Conservation (phyloP, 2,329 filamentous ascomycete genomes). For the Coniochaeta pulveracea region DNA sequence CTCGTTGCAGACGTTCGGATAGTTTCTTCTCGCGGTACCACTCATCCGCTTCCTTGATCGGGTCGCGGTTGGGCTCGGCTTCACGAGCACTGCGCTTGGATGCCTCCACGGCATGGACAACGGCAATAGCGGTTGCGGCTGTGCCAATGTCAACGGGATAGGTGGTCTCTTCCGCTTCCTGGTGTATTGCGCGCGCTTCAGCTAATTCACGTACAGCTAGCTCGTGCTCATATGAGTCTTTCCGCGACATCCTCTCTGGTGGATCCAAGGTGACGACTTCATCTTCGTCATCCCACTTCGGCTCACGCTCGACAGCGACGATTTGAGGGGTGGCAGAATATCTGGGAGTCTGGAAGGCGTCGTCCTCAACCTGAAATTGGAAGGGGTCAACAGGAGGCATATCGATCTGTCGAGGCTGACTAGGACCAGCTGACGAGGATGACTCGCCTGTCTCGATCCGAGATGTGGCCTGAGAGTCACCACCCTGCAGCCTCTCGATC, state of each 20-base stretch:
- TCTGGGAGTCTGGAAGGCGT: slow-evolving; percentile 36
- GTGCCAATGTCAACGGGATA: no score
- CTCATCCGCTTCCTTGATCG: slow-evolving; percentile 45
- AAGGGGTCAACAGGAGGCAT: slow-evolving; percentile 36
- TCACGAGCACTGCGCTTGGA: slow-evolving; percentile 1
- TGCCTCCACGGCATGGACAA: slow-evolving; percentile 26
- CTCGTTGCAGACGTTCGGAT: slow-evolving; percentile 40
- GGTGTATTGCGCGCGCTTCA: slow-evolving; percentile 17
- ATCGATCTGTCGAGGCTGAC: no score
- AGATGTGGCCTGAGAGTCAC: no score
- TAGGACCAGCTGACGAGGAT: no score
- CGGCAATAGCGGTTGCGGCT: slow-evolving; percentile 33
- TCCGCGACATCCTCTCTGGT: slow-evolving; percentile 32
- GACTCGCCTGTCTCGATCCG: no score
- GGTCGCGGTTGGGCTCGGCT: slow-evolving; percentile 13
- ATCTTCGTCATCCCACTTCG: slow-evolving; percentile 29
- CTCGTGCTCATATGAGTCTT: slow-evolving; percentile 36
- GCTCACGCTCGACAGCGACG: slow-evolving; percentile 42
- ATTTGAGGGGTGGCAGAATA: slow-evolving; percentile 33
- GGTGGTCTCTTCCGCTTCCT: slow-evolving; percentile 32
- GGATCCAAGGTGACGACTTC: slow-evolving; percentile 14
- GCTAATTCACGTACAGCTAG: slow-evolving; percentile 22
- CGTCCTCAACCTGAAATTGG: slow-evolving; percentile 42
- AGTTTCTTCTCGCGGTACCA: slow-evolving; percentile 43
- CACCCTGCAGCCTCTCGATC: slow-evolving; percentile 8